A percentile compares a stretch with the other conserved stretches of the same genome.
These are phyloP conservation scores for Candida argentea DNA, from an alignment of 805 yeast species.

Conservation along the genomic window DNA sequence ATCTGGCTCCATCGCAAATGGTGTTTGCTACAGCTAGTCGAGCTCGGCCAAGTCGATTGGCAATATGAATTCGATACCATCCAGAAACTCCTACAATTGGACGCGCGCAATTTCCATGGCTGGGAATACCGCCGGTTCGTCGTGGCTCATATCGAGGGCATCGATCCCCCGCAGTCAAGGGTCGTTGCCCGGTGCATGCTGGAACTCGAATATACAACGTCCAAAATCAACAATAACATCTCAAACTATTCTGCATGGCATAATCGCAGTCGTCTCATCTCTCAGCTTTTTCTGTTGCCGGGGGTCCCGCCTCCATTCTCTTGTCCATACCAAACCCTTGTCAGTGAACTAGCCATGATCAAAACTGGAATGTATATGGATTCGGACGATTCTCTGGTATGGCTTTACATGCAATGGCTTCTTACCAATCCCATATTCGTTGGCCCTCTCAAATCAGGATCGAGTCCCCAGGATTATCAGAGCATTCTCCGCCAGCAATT, in stretches of 20 bases:
- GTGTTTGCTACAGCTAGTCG: conserved; percentile 43
- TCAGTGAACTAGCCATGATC: conserved; percentile 54
- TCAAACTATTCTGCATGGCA: conserved; percentile 97
- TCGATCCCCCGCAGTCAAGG: background rate
- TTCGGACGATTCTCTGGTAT: conserved; percentile 87
- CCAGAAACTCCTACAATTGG: conserved; percentile 55
- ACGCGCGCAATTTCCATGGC: conserved; percentile 85
- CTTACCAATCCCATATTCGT: conserved; percentile 34
- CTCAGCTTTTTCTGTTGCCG: conserved; percentile 1
- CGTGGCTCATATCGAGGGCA: conserved; percentile 28
- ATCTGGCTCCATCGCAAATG: conserved; percentile 91
- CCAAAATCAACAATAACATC: conserved; percentile 69
- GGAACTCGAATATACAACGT: conserved; percentile 72
- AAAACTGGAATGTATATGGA: conserved; percentile 86
- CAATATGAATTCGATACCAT: conserved; percentile 60
- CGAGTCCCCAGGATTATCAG: conserved; percentile 18
- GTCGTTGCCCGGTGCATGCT: conserved; percentile 1
- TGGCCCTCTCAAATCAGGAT: conserved; percentile 7
- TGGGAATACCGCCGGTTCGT: conserved; percentile 89
- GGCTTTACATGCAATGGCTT: conserved; percentile 86
- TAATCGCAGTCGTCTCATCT: conserved; percentile 61
- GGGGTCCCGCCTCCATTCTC: conserved; percentile 12
- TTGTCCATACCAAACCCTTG: conserved; percentile 27
- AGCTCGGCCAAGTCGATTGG: conserved; percentile 52
- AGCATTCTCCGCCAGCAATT: conserved; percentile 37